A percentile compares a stretch with the other conserved stretches of the same genome.
These are phyloP conservation scores for Colletotrichum viniferum DNA, from an alignment of 2,329 filamentous ascomycete genomes.

Conservation along the genomic window DNA sequence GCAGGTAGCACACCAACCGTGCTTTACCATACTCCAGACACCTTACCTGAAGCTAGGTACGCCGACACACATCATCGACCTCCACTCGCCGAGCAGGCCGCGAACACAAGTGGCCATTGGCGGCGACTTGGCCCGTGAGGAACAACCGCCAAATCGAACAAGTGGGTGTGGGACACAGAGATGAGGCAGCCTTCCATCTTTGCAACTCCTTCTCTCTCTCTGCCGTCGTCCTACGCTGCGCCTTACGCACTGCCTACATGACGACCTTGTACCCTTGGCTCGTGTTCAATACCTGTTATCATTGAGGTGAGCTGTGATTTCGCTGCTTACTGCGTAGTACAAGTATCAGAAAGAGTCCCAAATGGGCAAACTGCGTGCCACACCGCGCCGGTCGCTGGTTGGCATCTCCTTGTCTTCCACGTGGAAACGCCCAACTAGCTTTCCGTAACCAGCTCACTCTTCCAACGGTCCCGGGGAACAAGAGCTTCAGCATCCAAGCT, in stretches of 20 bases:
- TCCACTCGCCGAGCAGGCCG: neutral
- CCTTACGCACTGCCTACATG: neutral
- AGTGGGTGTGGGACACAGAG: slow-evolving; percentile 1
- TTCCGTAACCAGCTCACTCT: neutral
- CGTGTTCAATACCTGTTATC: neutral
- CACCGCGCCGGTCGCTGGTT: neutral
- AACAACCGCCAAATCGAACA: neutral
- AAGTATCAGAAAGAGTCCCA: neutral
- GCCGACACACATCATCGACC: slow-evolving; percentile 3
- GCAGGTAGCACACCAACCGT: neutral
- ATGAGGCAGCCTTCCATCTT: slow-evolving; percentile 3
- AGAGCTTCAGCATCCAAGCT: neutral
- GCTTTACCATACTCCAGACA: neutral
- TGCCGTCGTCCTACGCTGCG: neutral
- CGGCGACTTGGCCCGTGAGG: neutral
- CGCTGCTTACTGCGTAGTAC: neutral
- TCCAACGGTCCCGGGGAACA: neutral
- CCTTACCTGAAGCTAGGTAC: slow-evolving; percentile 4
- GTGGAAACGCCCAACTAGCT: slow-evolving; percentile 5
- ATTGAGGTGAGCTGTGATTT: neutral
- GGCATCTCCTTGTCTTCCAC: slow-evolving; percentile 17
- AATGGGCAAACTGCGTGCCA: neutral
- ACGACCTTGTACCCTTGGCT: neutral
- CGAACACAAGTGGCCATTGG: neutral
- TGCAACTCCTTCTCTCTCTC: neutral